These are phyloP conservation scores for Vitellaria paradoxa DNA, from an alignment of 179 eudicot genomes.

Conservation along the genomic window DNA sequence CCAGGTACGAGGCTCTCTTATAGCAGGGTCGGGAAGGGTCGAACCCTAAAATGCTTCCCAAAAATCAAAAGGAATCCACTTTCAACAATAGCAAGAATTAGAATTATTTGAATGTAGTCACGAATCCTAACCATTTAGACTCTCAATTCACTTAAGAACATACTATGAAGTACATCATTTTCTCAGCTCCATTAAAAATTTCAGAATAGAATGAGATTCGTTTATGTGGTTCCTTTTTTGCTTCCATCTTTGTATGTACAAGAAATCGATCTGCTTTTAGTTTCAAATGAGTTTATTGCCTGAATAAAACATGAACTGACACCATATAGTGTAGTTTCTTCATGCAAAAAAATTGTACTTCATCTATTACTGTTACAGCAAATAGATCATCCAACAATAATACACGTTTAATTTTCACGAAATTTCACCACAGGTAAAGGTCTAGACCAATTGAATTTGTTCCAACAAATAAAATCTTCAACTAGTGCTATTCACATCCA, in stretches of 20 bases:
- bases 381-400: background rate
- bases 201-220: too few species aligned
- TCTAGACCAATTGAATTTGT: background rate
- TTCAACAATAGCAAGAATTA: background rate
- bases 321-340: background rate
- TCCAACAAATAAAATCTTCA: background rate
- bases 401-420: too few species aligned
- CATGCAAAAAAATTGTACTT: background rate
- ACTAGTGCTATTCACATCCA: background rate
- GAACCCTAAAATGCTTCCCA: too few species aligned
- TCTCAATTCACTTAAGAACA: background rate
- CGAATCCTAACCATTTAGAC: background rate
- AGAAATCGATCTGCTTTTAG: background rate
- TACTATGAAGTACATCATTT: too few species aligned
- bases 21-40: too few species aligned
- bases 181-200: too few species aligned
- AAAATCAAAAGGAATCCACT: too few species aligned
- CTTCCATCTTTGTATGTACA: background rate
- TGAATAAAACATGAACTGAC: background rate
- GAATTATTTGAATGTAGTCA: background rate
- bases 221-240: background rate
- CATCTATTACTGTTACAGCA: background rate
- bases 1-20: too few species aligned
- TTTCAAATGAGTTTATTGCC: background rate
- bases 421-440: background rate